phyloP scores from a whole-genome alignment of 306 rosid genomes.

The Inga oerstediana region DNA sequence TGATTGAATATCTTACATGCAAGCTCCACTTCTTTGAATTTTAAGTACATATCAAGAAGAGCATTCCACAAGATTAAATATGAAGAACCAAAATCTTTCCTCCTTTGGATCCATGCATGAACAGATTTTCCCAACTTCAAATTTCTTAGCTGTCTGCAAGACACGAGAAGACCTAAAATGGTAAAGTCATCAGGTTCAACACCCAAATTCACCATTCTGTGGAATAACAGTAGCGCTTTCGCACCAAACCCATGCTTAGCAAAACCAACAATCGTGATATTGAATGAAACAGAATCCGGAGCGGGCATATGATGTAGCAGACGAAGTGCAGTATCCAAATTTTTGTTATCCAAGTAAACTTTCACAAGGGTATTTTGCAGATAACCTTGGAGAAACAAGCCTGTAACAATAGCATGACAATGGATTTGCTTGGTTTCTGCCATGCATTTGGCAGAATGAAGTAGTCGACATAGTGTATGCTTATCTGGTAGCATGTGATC shows the following conservation, averaged over 20 bases:
- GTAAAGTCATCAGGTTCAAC: constrained; percentile 54
- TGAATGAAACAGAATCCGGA: constrained; percentile 49
- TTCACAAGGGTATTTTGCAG: constrained; percentile 49
- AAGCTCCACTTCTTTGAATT: constrained; percentile 44
- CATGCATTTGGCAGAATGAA: constrained; percentile 37
- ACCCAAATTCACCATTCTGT: constrained; percentile 44
- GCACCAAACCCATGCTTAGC: constrained; percentile 45
- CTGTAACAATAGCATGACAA: constrained; percentile 51
- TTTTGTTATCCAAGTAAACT: constrained; percentile 44
- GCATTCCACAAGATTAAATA: constrained; percentile 59
- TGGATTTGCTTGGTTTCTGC: constrained; percentile 53
- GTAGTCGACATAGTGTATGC: constrained; percentile 49
- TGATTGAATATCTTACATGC: constrained; percentile 39
- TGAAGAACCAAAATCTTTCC: constrained; percentile 40
- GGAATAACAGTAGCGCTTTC: constrained; percentile 43
- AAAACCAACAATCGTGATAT: constrained; percentile 50
- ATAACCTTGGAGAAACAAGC: constrained; percentile 47
- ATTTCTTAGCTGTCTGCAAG: constrained; percentile 49
- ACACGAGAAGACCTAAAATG: constrained; percentile 51
- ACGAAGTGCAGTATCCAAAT: constrained; percentile 38
- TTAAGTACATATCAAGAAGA: constrained; percentile 62
- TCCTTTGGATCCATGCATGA: constrained; percentile 60
- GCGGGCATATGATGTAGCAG: constrained; percentile 39
- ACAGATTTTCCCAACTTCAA: constrained; percentile 54
- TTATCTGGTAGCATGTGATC: constrained; percentile 47